These are phyloP conservation scores for Starmera caribaea DNA, from an alignment of 805 yeast species.

Conservation along the genomic window DNA sequence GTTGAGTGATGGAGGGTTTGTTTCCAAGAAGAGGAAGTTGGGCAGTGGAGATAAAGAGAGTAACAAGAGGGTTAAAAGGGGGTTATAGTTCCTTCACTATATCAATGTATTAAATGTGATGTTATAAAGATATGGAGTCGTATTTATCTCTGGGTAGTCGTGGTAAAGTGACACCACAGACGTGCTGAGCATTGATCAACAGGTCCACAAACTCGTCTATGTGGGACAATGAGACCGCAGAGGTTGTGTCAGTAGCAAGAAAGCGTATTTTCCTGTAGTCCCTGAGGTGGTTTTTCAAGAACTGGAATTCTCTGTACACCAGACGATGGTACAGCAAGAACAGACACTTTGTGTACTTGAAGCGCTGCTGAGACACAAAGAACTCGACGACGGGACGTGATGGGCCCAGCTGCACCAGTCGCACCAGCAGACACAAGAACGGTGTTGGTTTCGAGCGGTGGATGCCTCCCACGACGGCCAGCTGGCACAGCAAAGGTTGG, in stretches of 20 bases:
- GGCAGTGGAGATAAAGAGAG: slow-evolving; percentile 6
- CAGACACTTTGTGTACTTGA: slow-evolving; percentile 69
- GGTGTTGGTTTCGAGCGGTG: slow-evolving; percentile 47
- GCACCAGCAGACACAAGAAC: slow-evolving; percentile 67
- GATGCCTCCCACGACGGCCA: slow-evolving; percentile 35
- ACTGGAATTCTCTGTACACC: slow-evolving; percentile 9
- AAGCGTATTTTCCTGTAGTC: slow-evolving; percentile 65
- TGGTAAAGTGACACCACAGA: slow-evolving; percentile 70
- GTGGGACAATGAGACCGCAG: slow-evolving; percentile 32
- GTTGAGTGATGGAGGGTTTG: slow-evolving; percentile 33
- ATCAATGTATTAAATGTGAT: neutral
- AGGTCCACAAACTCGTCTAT: slow-evolving; percentile 73
- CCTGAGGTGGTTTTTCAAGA: slow-evolving; percentile 43
- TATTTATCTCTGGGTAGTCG: slow-evolving; percentile 21
- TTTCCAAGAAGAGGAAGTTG: slow-evolving; percentile 10
- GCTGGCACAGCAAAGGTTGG: slow-evolving; percentile 34
- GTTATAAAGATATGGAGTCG: slow-evolving; percentile 8
- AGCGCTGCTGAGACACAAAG: slow-evolving; percentile 51
- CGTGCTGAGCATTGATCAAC: slow-evolving; percentile 44
- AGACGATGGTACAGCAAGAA: slow-evolving; percentile 55
- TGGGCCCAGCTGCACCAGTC: slow-evolving; percentile 73
- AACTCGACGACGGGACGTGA: slow-evolving; percentile 42
- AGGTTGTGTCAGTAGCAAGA: slow-evolving; percentile 28
- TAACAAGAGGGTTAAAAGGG: slow-evolving; percentile 25
- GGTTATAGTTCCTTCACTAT: slow-evolving; percentile 9